These are phyloP conservation scores for Blastobotrys americana DNA, from an alignment of 805 yeast species.

Conservation along the genomic window DNA sequence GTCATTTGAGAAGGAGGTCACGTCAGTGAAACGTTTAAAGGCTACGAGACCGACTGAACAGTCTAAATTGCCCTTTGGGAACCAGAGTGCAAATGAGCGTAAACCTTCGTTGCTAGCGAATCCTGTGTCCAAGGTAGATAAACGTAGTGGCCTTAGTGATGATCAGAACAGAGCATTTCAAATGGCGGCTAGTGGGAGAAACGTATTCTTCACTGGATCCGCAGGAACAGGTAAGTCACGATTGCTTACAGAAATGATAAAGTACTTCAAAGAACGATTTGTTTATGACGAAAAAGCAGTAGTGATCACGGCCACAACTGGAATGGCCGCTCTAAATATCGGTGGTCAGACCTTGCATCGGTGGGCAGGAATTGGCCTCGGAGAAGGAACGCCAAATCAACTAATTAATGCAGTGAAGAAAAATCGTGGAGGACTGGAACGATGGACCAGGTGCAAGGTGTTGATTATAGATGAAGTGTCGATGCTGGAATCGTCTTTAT, in stretches of 20 bases:
- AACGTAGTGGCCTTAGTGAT: conserved; percentile 9
- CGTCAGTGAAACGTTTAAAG: not conserved
- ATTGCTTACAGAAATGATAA: conserved; percentile 57
- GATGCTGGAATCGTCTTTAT: conserved; percentile 74
- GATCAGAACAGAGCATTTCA: conserved; percentile 53
- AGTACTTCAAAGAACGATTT: conserved; percentile 39
- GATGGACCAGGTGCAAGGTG: conserved; percentile 65
- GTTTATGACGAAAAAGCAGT: conserved; percentile 41
- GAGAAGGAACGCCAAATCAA: conserved; percentile 40
- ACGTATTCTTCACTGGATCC: conserved; percentile 89
- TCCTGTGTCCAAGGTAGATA: not conserved
- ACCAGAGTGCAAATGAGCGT: not conserved
- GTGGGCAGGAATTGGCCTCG: conserved; percentile 78
- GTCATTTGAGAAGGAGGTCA: not conserved
- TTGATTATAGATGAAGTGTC: conserved; percentile 87
- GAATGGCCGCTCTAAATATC: conserved; percentile 86
- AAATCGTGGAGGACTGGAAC: conserved; percentile 34
- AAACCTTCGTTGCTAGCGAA: not conserved
- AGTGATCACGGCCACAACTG: conserved; percentile 92
- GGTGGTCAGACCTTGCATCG: conserved; percentile 84
- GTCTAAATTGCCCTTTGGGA: no score
- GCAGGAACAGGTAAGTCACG: conserved; percentile 98
- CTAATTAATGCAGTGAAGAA: conserved; percentile 42
- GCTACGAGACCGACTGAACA: not conserved
- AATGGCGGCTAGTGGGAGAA: conserved; percentile 44